Conservation (phyloP, 1,284 basidiomycete genomes). For the Vanrija sp. region DNA sequence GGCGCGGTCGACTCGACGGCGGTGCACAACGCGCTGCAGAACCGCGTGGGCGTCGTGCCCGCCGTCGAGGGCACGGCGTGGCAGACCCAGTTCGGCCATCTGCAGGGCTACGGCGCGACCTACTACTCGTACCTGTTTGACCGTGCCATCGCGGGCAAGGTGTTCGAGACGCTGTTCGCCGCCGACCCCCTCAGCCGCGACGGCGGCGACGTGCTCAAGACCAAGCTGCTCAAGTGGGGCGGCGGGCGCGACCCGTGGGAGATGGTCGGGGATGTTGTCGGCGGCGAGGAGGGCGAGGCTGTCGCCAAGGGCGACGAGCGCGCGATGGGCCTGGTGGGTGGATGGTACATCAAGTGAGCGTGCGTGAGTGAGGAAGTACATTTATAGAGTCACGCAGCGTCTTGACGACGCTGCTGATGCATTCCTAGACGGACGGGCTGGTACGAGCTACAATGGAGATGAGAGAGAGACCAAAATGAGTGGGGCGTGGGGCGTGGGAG, state of each 20-base stretch:
- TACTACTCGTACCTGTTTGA: conserved; percentile 98
- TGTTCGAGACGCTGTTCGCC: conserved; percentile 76
- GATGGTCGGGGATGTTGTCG: conserved; percentile 76
- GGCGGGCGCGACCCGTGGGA: conserved; percentile 92
- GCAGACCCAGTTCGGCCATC: conserved; percentile 92
- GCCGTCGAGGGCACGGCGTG: conserved; percentile 78
- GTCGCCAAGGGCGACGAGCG: conserved; percentile 61
- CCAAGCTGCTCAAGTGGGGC: conserved; percentile 70
- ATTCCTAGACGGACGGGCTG: too few species aligned
- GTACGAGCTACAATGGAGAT: too few species aligned
- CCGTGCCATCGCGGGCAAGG: conserved; percentile 84
- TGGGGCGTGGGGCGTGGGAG: too few species aligned
- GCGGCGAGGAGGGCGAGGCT: conserved; percentile 40
- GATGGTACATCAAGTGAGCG: conserved; percentile 56
- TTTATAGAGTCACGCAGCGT: too few species aligned
- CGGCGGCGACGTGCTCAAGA: conserved; percentile 74
- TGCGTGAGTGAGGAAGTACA: too few species aligned
- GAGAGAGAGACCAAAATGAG: too few species aligned
- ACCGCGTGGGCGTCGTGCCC: conserved; percentile 71
- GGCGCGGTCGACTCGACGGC: conserved; percentile 65
- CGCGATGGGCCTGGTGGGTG: conserved; percentile 84
- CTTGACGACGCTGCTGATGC: too few species aligned
- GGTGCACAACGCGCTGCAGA: conserved; percentile 62
- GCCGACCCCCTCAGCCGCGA: conserved; percentile 59
- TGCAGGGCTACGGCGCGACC: conserved; percentile 94